These are phyloP conservation scores for Neurospora sp. DNA, from an alignment of 495 filamentous ascomycete genomes.

Conservation along the genomic window DNA sequence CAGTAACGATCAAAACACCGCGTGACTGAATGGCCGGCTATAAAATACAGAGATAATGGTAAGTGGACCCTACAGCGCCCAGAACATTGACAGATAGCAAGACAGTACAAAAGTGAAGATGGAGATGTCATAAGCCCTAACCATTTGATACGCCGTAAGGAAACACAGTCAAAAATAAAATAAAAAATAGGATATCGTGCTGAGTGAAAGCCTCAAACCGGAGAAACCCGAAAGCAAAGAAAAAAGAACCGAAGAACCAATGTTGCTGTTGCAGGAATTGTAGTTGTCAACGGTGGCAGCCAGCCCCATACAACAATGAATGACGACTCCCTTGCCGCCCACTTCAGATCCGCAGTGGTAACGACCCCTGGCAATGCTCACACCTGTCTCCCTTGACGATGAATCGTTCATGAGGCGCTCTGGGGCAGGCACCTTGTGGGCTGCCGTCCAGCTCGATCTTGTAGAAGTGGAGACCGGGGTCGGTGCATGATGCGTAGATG, in stretches of 20 bases:
- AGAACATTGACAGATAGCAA: background rate
- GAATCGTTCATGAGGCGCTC: slow-evolving; percentile 64
- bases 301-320: background rate
- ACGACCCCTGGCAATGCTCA: background rate
- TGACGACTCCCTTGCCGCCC: slow-evolving; percentile 3
- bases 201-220: background rate
- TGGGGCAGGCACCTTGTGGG: slow-evolving; percentile 49
- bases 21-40: background rate
- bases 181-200: background rate
- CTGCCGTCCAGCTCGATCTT: slow-evolving; percentile 54
- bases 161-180: background rate
- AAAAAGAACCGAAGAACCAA: background rate
- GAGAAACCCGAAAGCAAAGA: background rate
- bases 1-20: background rate
- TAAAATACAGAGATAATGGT: background rate
- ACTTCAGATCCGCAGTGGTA: background rate
- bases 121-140: background rate
- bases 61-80: background rate
- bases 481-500: slow-evolving; percentile 60
- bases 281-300: background rate
- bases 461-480: slow-evolving; percentile 60
- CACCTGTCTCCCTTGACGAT: slow-evolving; percentile 35
- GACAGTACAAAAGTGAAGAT: background rate
- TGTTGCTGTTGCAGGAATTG: background rate
- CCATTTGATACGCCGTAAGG: background rate